Evolutionary conservation across 495 filamentous ascomycete genomes (phyloP).

Genomic region (Amniculicola lignicola): DNA sequence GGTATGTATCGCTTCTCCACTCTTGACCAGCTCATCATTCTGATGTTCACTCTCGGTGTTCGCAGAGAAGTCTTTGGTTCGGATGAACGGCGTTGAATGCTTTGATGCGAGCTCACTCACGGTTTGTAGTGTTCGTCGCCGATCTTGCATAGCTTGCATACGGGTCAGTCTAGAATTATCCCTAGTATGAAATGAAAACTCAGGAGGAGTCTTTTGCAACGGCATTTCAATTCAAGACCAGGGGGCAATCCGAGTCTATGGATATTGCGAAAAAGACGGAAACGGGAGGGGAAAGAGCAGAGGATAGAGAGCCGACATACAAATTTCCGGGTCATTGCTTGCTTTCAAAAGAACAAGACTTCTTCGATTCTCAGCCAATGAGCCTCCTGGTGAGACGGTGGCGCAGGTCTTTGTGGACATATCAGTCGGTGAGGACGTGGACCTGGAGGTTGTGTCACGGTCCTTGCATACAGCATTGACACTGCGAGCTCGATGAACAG

Average conservation of each 20-base stretch:
- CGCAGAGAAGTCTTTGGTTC: neutral
- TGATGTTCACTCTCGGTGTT: neutral
- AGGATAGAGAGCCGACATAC: neutral
- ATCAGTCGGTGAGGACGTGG: neutral
- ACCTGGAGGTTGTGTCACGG: neutral
- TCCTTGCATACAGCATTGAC: slow-evolving; percentile 3
- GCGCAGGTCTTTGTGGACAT: neutral
- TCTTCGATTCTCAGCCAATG: neutral
- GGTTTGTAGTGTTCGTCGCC: slow-evolving; percentile 10
- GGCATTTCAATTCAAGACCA: neutral
- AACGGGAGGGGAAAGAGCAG: neutral
- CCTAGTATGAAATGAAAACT: neutral
- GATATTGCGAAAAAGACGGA: neutral
- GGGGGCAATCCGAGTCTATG: neutral
- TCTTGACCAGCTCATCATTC: neutral
- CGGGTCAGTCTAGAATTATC: neutral
- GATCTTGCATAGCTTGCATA: neutral
- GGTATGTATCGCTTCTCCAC: neutral
- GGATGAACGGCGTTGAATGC: neutral
- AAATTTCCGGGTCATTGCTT: neutral
- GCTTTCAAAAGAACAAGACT: neutral
- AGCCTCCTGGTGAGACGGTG: neutral
- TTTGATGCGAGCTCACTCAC: neutral
- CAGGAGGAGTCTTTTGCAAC: neutral
- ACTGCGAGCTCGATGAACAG: neutral